Percentiles rank a stretch among this genome's conserved stretches.
These are phyloP conservation scores for Syzygium jambos DNA, from an alignment of 345 rosid species.

Conservation along the genomic window DNA sequence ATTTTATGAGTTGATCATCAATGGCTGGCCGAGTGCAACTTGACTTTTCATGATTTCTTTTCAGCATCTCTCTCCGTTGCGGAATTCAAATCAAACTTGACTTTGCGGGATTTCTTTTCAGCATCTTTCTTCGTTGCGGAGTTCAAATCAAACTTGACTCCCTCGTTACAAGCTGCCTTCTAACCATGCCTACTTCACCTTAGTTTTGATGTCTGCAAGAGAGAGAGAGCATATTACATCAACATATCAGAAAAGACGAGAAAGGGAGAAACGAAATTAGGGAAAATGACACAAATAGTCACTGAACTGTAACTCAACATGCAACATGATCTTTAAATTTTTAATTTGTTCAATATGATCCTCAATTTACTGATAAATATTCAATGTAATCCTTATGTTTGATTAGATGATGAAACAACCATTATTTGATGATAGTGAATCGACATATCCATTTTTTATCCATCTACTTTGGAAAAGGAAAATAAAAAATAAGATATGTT, in stretches of 20 bases:
- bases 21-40: neutral
- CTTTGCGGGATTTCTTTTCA: neutral
- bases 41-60: neutral
- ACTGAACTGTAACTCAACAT: too few species aligned
- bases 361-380: too few species aligned
- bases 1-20: neutral
- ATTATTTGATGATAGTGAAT: neutral
- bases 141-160: neutral
- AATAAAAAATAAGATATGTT: neutral
- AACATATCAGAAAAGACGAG: neutral
- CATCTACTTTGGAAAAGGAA: neutral
- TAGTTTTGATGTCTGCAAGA: too few species aligned
- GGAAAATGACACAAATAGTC: neutral
- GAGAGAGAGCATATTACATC: too few species aligned
- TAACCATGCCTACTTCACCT: neutral
- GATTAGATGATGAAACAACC: neutral
- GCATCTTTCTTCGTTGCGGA: neutral
- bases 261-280: neutral
- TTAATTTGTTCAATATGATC: too few species aligned
- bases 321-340: accelerated
- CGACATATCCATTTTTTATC: neutral
- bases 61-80: neutral
- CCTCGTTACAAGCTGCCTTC: neutral
- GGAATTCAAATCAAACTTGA: neutral
- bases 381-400: neutral